phyloP scores from a whole-genome alignment of 768 basidiomycete species.

The Sporobolomyces pararoseus region DNA sequence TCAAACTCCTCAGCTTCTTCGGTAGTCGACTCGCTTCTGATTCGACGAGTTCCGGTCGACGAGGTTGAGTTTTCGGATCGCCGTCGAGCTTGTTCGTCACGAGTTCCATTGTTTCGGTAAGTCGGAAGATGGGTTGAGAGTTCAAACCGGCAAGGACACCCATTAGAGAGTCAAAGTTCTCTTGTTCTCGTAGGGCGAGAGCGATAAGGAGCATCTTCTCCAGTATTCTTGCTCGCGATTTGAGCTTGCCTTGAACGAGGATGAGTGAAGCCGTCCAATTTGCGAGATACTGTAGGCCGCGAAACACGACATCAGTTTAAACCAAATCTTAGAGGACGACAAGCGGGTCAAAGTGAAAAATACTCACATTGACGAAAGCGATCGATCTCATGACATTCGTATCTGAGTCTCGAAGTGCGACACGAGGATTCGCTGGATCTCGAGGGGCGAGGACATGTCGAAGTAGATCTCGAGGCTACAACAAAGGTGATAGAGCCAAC shows the following conservation, averaged over 20 bases:
- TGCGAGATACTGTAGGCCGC: conserved; percentile 22
- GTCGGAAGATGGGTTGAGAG: conserved; percentile 68
- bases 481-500: too few species aligned
- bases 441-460: conserved; percentile 45
- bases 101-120: conserved; percentile 67
- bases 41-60: conserved; percentile 15
- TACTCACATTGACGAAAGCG: conserved; percentile 42
- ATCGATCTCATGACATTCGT: conserved; percentile 41
- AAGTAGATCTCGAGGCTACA: conserved; percentile 45
- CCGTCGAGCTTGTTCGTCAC: conserved; percentile 67
- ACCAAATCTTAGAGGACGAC: too few species aligned
- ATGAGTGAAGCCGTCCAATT: conserved; percentile 85
- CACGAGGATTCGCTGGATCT: conserved; percentile 38
- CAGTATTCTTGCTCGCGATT: conserved; percentile 70
- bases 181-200: conserved; percentile 68
- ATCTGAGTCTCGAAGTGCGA: conserved; percentile 29
- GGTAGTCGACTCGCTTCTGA: conserved; percentile 51
- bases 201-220: conserved; percentile 86
- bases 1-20: conserved; percentile 76
- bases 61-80: conserved; percentile 3
- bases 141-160: conserved; percentile 93
- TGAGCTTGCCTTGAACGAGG: conserved; percentile 74
- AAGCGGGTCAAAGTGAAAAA: not conserved
- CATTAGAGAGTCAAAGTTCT: conserved; percentile 89
- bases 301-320: not conserved